A percentile compares a stretch with the other conserved stretches of the same genome.
Conservation (phyloP, 2,329 filamentous ascomycete genomes). For the Sclerotinia minor region DNA sequence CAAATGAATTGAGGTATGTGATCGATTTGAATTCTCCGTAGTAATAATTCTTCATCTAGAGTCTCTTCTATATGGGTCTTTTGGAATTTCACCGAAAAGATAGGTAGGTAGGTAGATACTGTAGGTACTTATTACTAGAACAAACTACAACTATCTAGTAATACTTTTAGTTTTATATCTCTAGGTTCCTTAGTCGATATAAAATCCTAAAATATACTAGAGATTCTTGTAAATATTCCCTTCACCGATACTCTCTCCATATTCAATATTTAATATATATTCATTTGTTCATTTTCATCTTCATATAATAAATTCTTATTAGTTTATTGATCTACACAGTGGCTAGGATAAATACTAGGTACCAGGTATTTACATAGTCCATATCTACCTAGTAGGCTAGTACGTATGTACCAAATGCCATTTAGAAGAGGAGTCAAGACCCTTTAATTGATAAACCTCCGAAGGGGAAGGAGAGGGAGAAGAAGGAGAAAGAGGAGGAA, state of each 20-base stretch:
- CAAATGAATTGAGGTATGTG: too few species aligned
- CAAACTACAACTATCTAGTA: too few species aligned
- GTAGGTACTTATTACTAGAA: neutral
- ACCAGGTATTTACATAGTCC: too few species aligned
- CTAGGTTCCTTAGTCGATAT: neutral
- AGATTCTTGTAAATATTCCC: neutral
- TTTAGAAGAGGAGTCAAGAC: neutral
- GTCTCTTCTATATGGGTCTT: too few species aligned
- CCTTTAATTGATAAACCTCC: slow-evolving; percentile 13
- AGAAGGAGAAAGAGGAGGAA: too few species aligned
- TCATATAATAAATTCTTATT: too few species aligned
- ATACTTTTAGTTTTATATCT: neutral
- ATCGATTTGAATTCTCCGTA: too few species aligned
- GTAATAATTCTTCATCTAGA: slow-evolving; percentile 1
- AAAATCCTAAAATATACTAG: neutral
- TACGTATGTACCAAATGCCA: too few species aligned
- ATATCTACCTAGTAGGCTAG: too few species aligned
- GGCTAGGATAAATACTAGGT: too few species aligned
- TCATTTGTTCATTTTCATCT: too few species aligned
- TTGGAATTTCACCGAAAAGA: neutral
- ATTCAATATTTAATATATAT: neutral
- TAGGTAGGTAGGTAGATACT: too few species aligned
- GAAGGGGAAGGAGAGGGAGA: neutral
- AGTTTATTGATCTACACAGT: neutral
- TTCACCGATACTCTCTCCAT: neutral